Base-by-base conservation (phyloP, 2,329 filamentous ascomycete species). In the Volutella citrinella region DNA sequence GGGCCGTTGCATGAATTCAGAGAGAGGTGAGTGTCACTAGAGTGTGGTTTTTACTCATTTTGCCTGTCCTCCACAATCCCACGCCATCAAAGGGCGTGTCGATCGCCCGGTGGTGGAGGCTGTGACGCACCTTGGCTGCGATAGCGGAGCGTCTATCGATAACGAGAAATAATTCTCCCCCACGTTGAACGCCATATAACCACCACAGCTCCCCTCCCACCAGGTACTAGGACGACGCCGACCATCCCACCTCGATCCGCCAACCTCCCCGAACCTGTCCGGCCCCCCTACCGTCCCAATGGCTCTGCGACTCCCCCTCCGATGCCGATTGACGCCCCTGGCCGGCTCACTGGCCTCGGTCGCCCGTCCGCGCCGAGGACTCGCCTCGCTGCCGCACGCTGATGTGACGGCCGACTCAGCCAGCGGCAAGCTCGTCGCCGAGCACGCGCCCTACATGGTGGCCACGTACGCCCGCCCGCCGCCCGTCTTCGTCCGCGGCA, bases 401-500 rank as follows among this genome's bases (percentile, higher is more conserved):
- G 88, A 94, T 55, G 87, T 88, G 21, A 56, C 80, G 11, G 53
- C 76, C 29, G 83, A 88, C 61, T 93, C 88, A 1, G 69, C 79
- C 51, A 94, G 87, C 46, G 77, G 80, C 20, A 74, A 80, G 19
- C 75, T 95, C 40, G 78, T 95, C 46, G 74, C 79, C 48, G 78
- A 87, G 42, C 81, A 89, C 53, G 75, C 82, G 19, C 84, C 86
- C 4, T 97, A 82, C 66, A 97, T 98, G 91, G 86, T 98, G 18
- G 84, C 89, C 3, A 98, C 93, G 33, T 98, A 98, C 64, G 81
- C 88, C 32, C 87, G 93, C 17, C 91, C 93, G 30, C 76, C 85
- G 27, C 88, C 89, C 3, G 86, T 97, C 56, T 96, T 98, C 62
- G 80, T 89, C 38, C 86, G 82, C 60, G 93, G 90, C 45, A 71